A percentile compares a stretch with the other conserved stretches of the same genome.
Evolutionary conservation across 768 basidiomycete genomes (phyloP).

Genomic region (Boletus speciosus): DNA sequence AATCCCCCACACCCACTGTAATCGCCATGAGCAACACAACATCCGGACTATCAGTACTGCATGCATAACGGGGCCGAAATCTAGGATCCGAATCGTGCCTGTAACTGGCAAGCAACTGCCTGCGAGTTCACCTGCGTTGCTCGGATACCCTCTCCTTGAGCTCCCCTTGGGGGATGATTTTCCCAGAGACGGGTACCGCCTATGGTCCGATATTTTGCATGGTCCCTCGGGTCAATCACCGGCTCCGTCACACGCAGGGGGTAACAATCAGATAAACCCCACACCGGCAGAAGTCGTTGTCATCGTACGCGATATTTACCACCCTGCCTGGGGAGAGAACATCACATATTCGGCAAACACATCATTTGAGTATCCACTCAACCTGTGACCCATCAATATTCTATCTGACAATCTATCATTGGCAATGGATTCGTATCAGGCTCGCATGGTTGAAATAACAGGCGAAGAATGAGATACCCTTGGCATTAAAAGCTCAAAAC

Average conservation of each 20-base stretch:
- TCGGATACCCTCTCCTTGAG: not conserved
- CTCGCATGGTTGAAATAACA: not conserved
- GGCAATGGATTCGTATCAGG: not conserved
- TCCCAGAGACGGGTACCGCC: not conserved
- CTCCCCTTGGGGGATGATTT: not conserved
- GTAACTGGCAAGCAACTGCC: not conserved
- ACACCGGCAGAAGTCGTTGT: not conserved
- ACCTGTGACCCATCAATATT: not conserved
- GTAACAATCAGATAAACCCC: not conserved
- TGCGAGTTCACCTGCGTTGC: not conserved
- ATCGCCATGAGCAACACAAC: not conserved
- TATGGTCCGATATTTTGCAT: not conserved
- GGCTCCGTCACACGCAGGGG: not conserved
- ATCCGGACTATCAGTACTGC: constrained; percentile 1
- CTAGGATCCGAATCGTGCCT: not conserved
- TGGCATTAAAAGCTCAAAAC: not conserved
- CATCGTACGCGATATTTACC: not conserved
- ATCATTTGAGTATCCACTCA: not conserved
- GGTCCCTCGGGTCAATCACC: not conserved
- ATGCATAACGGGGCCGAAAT: constrained; percentile 3
- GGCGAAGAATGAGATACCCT: not conserved
- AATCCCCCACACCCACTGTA: not conserved
- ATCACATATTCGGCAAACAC: not conserved
- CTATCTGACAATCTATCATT: not conserved
- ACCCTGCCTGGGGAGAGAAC: not conserved